Conservation (phyloP, 306 rosid genomes). For the Cicer yamashitae region DNA sequence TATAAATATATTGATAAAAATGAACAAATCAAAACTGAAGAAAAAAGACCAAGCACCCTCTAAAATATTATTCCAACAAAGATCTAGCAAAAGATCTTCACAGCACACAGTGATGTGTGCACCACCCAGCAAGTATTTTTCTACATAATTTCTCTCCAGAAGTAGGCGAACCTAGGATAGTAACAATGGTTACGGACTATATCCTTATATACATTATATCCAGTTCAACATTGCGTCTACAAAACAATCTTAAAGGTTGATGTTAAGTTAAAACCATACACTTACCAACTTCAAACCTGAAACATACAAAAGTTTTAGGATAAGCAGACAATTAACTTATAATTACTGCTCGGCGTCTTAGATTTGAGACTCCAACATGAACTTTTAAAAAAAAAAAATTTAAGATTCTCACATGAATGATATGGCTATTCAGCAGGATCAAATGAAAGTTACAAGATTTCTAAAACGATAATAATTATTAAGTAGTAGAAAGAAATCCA, state of each 20-base stretch:
- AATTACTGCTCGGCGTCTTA: not conserved
- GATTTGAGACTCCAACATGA: slow-evolving; percentile 7
- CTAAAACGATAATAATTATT: slow-evolving; percentile 33
- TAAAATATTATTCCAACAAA: not conserved
- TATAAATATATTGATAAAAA: not conserved
- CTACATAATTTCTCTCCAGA: too few species aligned
- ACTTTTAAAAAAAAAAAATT: too few species aligned
- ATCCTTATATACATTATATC: not conserved
- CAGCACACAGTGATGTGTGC: too few species aligned
- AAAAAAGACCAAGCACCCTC: not conserved
- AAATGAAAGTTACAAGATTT: slow-evolving; percentile 30
- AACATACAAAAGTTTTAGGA: not conserved
- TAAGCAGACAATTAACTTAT: slow-evolving; percentile 14
- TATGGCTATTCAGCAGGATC: slow-evolving; percentile 35
- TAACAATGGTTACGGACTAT: not conserved
- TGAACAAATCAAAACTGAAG: not conserved
- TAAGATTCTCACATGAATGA: not conserved
- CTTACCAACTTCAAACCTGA: not conserved
- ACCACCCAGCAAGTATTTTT: not conserved
- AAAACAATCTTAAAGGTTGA: slow-evolving; percentile 6
- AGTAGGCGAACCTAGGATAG: too few species aligned
- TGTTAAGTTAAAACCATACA: not conserved
- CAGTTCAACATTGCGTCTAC: slow-evolving; percentile 4
- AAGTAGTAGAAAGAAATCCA: slow-evolving; percentile 39
- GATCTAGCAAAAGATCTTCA: not conserved